These are phyloP conservation scores for Ulota crispa DNA, from an alignment of 225 moss, liverwort and hornwort species.

Conservation along the genomic window DNA sequence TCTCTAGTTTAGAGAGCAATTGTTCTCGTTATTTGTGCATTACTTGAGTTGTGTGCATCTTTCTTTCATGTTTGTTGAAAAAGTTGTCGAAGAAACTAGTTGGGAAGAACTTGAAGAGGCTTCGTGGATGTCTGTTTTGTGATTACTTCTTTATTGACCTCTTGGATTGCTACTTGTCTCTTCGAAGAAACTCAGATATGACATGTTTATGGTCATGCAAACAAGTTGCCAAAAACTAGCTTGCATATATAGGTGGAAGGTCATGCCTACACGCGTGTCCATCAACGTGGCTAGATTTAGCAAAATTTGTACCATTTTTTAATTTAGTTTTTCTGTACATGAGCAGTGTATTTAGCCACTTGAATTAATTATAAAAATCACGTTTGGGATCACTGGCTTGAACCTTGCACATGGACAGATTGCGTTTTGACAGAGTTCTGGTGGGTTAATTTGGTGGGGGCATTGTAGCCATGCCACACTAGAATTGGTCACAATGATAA, in stretches of 20 bases:
- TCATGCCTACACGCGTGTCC: neutral
- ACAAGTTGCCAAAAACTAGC: neutral
- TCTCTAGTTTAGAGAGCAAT: neutral
- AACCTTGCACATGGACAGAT: neutral
- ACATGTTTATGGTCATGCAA: neutral
- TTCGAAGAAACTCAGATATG: neutral
- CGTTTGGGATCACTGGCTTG: too few species aligned
- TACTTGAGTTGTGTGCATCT: neutral
- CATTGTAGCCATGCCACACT: neutral
- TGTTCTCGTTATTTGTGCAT: neutral
- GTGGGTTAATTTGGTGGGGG: neutral
- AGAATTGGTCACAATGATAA: too few species aligned
- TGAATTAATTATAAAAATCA: too few species aligned
- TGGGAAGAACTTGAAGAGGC: neutral
- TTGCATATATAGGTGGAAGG: too few species aligned
- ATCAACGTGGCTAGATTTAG: too few species aligned
- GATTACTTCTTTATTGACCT: neutral
- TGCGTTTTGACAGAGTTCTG: neutral
- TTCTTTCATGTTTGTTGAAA: neutral
- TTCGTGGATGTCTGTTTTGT: neutral
- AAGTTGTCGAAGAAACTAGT: neutral
- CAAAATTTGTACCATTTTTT: too few species aligned
- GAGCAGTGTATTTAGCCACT: too few species aligned
- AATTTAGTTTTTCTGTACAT: too few species aligned
- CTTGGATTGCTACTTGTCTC: neutral